phyloP scores from a whole-genome alignment of 305 asterid species.

The Andrographis paniculata region DNA sequence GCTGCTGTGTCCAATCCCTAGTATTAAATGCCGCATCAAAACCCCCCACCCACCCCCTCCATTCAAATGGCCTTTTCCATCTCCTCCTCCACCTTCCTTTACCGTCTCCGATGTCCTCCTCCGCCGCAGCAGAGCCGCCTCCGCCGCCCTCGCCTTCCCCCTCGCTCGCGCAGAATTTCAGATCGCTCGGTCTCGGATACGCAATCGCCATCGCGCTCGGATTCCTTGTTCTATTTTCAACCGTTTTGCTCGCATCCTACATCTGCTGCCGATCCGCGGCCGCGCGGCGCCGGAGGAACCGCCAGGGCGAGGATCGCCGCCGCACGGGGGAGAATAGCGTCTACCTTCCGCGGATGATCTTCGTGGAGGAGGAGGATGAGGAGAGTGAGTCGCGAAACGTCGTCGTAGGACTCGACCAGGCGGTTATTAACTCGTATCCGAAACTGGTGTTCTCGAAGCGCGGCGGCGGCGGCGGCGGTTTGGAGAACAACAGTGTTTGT shows the following conservation, averaged over 20 bases:
- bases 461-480: conserved; percentile 14
- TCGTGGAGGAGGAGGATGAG: conserved; percentile 72
- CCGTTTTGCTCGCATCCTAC: conserved; percentile 62
- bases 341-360: conserved; percentile 69
- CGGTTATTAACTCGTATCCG: conserved; percentile 77
- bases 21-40: conserved; percentile 58
- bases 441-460: conserved; percentile 49
- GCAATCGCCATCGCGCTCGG: conserved; percentile 73
- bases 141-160: conserved; percentile 25
- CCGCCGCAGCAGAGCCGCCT: conserved; percentile 26
- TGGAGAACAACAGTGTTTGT: conserved; percentile 50
- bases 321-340: conserved; percentile 32
- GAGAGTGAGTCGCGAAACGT: conserved; percentile 26
- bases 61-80: conserved; percentile 42
- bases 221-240: conserved; percentile 76
- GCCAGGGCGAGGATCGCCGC: conserved; percentile 24
- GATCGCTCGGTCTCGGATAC: conserved; percentile 64
- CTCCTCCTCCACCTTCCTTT: conserved; percentile 20
- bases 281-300: conserved; percentile 45
- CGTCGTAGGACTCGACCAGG: conserved; percentile 65
- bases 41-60: conserved; percentile 25
- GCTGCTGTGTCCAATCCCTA: conserved; percentile 33
- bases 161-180: conserved; percentile 23
- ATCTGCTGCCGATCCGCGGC: conserved; percentile 73
- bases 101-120: conserved; percentile 41